Conservation (phyloP, 169 alveolate genomes). For the Plasmodium vivax region DNA sequence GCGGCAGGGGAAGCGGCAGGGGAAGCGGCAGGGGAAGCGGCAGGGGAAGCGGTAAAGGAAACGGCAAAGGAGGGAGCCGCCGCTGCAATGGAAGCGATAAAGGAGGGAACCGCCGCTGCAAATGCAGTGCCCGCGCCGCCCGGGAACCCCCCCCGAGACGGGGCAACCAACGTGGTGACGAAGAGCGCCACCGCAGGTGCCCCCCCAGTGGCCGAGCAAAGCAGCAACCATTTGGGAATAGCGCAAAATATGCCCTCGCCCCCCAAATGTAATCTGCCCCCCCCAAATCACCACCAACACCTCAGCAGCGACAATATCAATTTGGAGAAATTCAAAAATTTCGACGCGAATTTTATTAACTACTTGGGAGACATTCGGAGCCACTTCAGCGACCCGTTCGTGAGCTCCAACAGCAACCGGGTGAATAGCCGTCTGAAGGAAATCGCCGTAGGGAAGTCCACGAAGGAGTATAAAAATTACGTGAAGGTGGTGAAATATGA, state of each 20-base stretch:
- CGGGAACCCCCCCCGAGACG: background rate
- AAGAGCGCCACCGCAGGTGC: background rate
- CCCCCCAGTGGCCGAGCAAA: background rate
- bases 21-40: background rate
- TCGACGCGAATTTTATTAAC: slow-evolving; percentile 58
- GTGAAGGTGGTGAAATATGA: slow-evolving; percentile 80
- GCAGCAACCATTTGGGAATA: background rate
- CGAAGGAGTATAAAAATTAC: slow-evolving; percentile 86
- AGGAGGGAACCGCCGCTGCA: background rate
- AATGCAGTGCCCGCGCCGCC: background rate
- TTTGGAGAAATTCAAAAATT: slow-evolving; percentile 76
- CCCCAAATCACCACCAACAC: background rate
- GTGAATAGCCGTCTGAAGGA: slow-evolving; percentile 82
- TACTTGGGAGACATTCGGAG: slow-evolving; percentile 66
- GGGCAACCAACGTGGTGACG: background rate
- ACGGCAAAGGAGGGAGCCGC: no score
- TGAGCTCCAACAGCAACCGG: slow-evolving; percentile 53
- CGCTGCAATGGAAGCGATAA: background rate
- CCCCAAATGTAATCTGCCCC: background rate
- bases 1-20: background rate
- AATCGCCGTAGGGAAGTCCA: slow-evolving; percentile 85
- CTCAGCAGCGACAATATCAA: slow-evolving; percentile 56
- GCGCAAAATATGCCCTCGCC: background rate
- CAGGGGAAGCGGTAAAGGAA: no score
- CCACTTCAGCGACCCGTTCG: slow-evolving; percentile 24